Conservation (phyloP, 2,329 filamentous ascomycete genomes). For the Trichophyton schoenleinii region DNA sequence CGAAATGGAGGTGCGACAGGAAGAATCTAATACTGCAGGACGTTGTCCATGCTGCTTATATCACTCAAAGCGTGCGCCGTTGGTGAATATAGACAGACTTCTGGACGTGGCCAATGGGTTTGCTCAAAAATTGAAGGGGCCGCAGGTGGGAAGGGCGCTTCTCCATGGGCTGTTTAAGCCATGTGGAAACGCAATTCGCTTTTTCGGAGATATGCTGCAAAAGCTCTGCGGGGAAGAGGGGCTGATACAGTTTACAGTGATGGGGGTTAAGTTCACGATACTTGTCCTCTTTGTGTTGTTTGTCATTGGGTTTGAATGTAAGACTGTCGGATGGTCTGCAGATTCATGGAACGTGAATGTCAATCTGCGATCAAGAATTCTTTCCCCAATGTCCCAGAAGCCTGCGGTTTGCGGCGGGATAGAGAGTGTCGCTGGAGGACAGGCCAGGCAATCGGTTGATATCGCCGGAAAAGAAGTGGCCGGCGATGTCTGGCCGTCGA, state of each 20-base stretch:
- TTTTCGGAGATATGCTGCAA: neutral
- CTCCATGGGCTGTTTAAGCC: neutral
- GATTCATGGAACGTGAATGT: neutral
- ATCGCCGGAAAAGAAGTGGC: neutral
- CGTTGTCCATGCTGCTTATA: neutral
- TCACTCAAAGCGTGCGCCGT: neutral
- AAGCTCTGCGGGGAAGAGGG: neutral
- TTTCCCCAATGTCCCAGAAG: neutral
- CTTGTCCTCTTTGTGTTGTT: neutral
- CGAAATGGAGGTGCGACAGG: neutral
- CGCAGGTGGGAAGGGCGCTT: neutral
- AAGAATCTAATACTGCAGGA: neutral
- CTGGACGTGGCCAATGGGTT: neutral
- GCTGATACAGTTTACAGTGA: neutral
- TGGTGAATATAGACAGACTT: neutral
- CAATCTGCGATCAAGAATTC: neutral
- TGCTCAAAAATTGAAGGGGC: neutral
- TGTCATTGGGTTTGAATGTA: neutral
- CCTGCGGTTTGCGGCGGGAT: slow-evolving; percentile 1
- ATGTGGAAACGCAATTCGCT: neutral
- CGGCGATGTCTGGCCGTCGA: neutral
- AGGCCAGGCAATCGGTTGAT: neutral
- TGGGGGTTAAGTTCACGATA: neutral
- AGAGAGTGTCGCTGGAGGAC: neutral
- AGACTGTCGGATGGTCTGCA: too few species aligned